Evolutionary conservation across 768 basidiomycete species (phyloP), one percentile per base, ranked within the genome.

Genomic region (Strobilomyces dryophilus): DNA sequence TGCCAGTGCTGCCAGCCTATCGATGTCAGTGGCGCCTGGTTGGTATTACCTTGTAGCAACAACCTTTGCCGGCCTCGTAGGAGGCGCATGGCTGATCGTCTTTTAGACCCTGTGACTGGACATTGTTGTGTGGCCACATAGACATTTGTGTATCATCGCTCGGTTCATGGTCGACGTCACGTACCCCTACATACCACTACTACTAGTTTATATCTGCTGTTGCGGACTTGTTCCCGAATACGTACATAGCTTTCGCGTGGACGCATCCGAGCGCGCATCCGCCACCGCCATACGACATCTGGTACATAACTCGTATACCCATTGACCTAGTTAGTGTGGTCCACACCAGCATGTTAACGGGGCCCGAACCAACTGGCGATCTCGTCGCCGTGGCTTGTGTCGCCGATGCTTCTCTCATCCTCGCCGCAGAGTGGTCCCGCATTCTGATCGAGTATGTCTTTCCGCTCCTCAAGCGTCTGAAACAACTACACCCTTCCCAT

Each of bases 371-470:
- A 37, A 40, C 34, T 17, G 34, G 34, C 24, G 72, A 74, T 55
- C 56, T 74, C 42, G 59, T 73, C 45, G 81, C 83, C 17, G 67
- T 87, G 29, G 80, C 78, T 0, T 76, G 81, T 51, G 78, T 88
- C 49, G 73, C 83, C 53, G 86, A 88, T 47, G 77, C 82, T 1
- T 86, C 87, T 6, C 66, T 80, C 2, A 59, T 74, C 4, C 71
- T 89, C 4, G 76, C 75, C 8, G 58, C 70, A 3, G 79, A 84
- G 62, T 87, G 84, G 85, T 54, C 61, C 0, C 63, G 62, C 8
- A 55, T 83, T 27, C 58, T 81, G 40, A 35, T 53, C 9, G 74
- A 77, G 6, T 87, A 85, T 64, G 59, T 84, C 18, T 61, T 61
- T 5, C 78, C 75, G 1, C 70, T 86, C 50, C 60, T 86, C 47